Base-by-base conservation (phyloP, 2,329 filamentous ascomycete species). In the Passalora sequoiae region DNA sequence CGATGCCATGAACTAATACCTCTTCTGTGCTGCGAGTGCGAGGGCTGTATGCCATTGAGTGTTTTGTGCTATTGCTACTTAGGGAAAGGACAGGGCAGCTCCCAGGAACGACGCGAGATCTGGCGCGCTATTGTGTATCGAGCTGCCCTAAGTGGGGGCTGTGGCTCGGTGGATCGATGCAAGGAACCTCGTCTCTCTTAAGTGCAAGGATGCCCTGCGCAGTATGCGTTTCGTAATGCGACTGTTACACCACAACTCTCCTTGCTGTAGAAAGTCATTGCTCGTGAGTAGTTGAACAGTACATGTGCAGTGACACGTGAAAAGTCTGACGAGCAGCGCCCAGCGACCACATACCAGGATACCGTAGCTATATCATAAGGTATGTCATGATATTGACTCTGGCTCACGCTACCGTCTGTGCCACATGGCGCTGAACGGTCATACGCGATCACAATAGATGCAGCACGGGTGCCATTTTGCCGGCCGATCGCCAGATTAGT, bases 161-260 rank as follows among this genome's bases (percentile, higher is more conserved):
- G n/a, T n/a, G n/a, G 24, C 25, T 28, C 12, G 29, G 35, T 32
- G 38, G 50, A 47, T 46, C 47, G 20, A 35, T 47, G 43, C 47
- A 45, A 52, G 51, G 45, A 38, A 35, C 45, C 36, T n/a, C n/a
- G n/a, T n/a, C n/a, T n/a, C n/a, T 40, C 42, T 46, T 49, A 51
- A 43, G 38, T 32, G 42, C 49, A 52, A 47, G 51, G 51, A 54
- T 54, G 28, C 12, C 27, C 24, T 40, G 42, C 37, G 35, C 41
- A 39, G 16, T 29, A 24, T 36, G 43, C 38, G 47, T 52, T 52
- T 50, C 47, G 43, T 50, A 28, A 41, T 44, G 40, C 38, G 29
- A 43, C 33, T n/a, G 51, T 54, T 22, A 29, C 42, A 53, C 49
- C 39, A 6, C 12, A 28, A 16, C 20, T 20, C 42, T 43, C 51